Evolutionary conservation across 768 basidiomycete genomes (phyloP), one percentile per base, ranked within the genome.

Genomic region (Leccinum sublutescens): DNA sequence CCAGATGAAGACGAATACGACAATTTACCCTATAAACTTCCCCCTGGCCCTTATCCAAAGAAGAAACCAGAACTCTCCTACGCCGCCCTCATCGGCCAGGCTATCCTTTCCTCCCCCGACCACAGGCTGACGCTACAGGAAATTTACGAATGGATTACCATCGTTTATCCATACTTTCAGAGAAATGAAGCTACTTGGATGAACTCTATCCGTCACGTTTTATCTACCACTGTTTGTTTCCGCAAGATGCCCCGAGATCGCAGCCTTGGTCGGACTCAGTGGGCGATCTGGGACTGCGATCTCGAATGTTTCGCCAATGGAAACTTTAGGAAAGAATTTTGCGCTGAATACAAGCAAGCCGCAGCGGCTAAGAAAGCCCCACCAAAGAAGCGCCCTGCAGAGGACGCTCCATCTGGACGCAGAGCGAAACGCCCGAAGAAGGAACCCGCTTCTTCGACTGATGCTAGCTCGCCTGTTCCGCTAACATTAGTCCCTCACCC

Each of bases 171-270:
- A 7, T 87, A 88, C 70, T 99, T 93, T 77, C 93, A 93, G 74
- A 88, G 91, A 58, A 89, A 89, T 21, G 95, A 98, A 67, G 84
- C 89, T 4, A 96, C 94, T 6, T 98, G 96, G 96, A 95, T 95
- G 86, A 97, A 97, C 74, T 95, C 93, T 56, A 93, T 98, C 60
- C 85, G 96, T n/a, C 95, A 98, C 74, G 95, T 95, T 51, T 81
- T 98, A 25, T 94, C 91, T 63, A 93, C 95, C 3, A 96, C 95
- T 48, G 85, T 89, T 38, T 89, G 89, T 66, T 98, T 97, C 74
- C 85, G 93, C 62, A 97, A 96, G 66, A 85, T 89, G 0, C 83
- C 86, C 3, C 79, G 94, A 21, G 87, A 91, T 59, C 84, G 88
- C 12, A 81, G 85, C 25, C 82, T 89, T 34, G 92, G 94, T 34